A percentile compares a stretch with the other conserved stretches of the same genome.
Conservation (phyloP, 2,329 filamentous ascomycete genomes). For the Drechslerella dactyloides region DNA sequence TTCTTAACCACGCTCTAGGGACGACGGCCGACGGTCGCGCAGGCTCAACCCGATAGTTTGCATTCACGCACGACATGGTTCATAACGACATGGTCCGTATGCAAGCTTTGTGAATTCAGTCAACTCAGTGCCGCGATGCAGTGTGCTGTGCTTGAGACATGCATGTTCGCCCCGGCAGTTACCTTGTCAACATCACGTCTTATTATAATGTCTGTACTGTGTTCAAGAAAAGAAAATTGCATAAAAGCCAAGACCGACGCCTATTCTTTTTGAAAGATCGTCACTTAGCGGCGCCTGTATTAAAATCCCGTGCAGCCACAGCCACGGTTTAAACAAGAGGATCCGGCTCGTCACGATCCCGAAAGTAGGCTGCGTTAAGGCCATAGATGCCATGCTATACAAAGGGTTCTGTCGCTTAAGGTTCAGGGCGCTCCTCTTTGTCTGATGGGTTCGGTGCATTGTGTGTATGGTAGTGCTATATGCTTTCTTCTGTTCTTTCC, state of each 20-base stretch:
- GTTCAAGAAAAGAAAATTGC: neutral
- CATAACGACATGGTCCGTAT: too few species aligned
- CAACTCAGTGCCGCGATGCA: too few species aligned
- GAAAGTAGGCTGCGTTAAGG: neutral
- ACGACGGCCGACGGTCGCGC: neutral
- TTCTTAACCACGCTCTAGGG: neutral
- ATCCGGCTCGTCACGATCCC: constrained; percentile 22
- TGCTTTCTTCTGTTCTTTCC: constrained; percentile 6
- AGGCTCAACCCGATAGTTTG: neutral
- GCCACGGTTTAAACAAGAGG: constrained; percentile 34
- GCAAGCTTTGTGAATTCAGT: too few species aligned
- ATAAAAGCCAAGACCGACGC: constrained; percentile 15
- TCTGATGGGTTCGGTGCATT: neutral
- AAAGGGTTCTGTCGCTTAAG: neutral
- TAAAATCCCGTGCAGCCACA: constrained; percentile 25
- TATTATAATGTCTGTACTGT: too few species aligned
- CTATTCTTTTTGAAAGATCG: constrained; percentile 22
- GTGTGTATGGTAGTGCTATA: neutral
- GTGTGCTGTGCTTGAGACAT: too few species aligned
- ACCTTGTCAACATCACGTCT: too few species aligned
- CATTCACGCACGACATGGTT: too few species aligned
- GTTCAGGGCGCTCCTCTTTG: constrained; percentile 30
- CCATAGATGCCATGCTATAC: neutral
- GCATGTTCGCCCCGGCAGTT: too few species aligned
- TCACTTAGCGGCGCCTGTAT: constrained; percentile 19